Evolutionary conservation across 805 yeast species (phyloP).

Genomic region (Yarrowia porcina): DNA sequence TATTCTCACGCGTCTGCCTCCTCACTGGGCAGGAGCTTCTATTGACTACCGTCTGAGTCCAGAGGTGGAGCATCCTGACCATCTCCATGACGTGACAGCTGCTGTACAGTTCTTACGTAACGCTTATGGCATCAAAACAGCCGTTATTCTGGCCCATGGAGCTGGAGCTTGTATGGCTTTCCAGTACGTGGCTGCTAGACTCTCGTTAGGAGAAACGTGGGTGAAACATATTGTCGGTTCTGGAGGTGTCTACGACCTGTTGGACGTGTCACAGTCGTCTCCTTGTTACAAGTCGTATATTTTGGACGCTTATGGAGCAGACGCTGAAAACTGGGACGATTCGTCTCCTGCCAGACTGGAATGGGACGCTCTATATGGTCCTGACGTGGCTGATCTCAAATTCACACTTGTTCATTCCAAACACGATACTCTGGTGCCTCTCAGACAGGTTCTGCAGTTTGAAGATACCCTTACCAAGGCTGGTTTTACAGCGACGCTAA

Average conservation of each 20-base stretch:
- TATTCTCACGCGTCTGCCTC: constrained; percentile 37
- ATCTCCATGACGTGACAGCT: constrained; percentile 51
- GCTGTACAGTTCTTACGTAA: constrained; percentile 41
- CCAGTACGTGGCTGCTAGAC: constrained; percentile 42
- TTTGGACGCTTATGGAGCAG: constrained; percentile 27
- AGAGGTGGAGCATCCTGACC: constrained; percentile 57
- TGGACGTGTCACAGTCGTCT: constrained; percentile 19
- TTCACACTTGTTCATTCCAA: constrained; percentile 27
- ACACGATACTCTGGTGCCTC: constrained; percentile 26
- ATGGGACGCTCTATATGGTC: constrained; percentile 27
- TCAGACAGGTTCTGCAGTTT: constrained; percentile 27
- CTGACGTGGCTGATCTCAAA: constrained; percentile 16
- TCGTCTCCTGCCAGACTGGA: constrained; percentile 27
- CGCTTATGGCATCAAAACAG: constrained; percentile 33
- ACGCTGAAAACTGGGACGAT: constrained; percentile 26
- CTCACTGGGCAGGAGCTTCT: constrained; percentile 38
- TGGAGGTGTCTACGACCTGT: constrained; percentile 27
- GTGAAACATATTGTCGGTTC: constrained; percentile 26
- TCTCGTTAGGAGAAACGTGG: constrained; percentile 27
- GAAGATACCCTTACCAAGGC: constrained; percentile 26
- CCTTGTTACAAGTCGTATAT: constrained; percentile 26
- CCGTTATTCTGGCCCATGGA: constrained; percentile 65
- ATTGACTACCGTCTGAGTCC: constrained; percentile 70
- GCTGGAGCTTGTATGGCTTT: constrained; percentile 70
- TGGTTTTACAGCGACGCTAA: constrained; percentile 10